These are phyloP conservation scores for Balamuthia mandrillaris DNA, from an alignment of 208 protist genomes.

Conservation along the genomic window DNA sequence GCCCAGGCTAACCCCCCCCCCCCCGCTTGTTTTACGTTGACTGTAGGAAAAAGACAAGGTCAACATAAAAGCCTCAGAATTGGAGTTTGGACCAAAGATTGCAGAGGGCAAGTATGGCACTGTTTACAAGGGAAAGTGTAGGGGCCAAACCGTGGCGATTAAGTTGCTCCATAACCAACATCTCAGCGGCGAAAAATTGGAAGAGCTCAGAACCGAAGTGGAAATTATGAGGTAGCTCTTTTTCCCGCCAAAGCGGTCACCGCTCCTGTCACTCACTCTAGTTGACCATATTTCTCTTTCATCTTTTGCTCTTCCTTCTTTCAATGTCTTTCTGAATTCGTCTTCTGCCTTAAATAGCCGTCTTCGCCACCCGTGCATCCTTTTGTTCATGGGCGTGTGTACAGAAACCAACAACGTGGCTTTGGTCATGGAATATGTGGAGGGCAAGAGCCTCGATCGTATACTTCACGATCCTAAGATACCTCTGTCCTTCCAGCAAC, in stretches of 20 bases:
- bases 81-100: constrained; percentile 19
- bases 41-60: constrained; percentile 23
- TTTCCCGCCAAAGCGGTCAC: too few species aligned
- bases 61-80: neutral
- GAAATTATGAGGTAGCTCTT: neutral
- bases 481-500: neutral
- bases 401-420: constrained; percentile 16
- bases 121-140: constrained; percentile 8
- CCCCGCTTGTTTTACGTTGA: too few species aligned
- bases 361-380: constrained; percentile 10
- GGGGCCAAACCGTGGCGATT: constrained; percentile 7
- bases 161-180: constrained; percentile 28
- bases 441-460: constrained; percentile 6
- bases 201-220: constrained; percentile 10
- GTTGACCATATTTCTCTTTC: neutral
- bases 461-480: constrained; percentile 11
- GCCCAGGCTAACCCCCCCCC: too few species aligned
- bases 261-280: neutral
- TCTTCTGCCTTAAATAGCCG: neutral
- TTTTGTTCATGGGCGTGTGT: constrained; percentile 13
- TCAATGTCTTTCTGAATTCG: neutral
- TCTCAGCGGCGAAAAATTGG: constrained; percentile 19
- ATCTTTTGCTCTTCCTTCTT: neutral
- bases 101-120: constrained; percentile 17
- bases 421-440: constrained; percentile 25